These are phyloP conservation scores for Gentiana dahurica DNA, from an alignment of 257 asterid genomes.

Conservation along the genomic window DNA sequence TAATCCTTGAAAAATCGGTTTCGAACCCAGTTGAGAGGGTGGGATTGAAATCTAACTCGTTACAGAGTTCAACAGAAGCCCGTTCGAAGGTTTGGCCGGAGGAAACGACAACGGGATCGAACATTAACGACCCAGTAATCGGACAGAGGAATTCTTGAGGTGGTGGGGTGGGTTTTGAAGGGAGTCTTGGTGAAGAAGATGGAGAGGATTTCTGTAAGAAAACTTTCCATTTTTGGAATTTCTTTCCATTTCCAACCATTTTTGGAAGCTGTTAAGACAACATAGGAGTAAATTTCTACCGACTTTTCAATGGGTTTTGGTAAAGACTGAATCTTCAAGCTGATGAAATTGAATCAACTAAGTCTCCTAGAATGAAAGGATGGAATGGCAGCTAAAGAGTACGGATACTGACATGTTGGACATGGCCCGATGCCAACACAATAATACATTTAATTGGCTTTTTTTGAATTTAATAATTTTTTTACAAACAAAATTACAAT, in stretches of 20 bases:
- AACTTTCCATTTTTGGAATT: slow-evolving; percentile 44
- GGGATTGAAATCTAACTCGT: slow-evolving; percentile 42
- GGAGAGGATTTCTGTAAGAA: slow-evolving; percentile 32
- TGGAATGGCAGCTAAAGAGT: too few relatives aligned
- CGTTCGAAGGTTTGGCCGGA: slow-evolving; percentile 91
- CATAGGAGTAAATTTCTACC: not conserved
- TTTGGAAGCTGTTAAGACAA: not conserved
- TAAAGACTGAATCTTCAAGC: slow-evolving; percentile 1
- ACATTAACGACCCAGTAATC: slow-evolving; percentile 54
- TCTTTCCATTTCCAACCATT: slow-evolving; percentile 61
- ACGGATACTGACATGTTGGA: too few relatives aligned
- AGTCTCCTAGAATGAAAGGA: not conserved
- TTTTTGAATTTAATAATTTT: too few relatives aligned
- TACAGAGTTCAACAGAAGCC: slow-evolving; percentile 41
- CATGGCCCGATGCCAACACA: too few relatives aligned
- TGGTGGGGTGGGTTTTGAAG: slow-evolving; percentile 15
- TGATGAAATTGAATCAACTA: not conserved
- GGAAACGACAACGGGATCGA: slow-evolving; percentile 71
- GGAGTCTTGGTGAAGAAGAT: slow-evolving; percentile 9
- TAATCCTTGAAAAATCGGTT: slow-evolving; percentile 57
- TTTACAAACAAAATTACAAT: too few relatives aligned
- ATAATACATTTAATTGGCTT: too few relatives aligned
- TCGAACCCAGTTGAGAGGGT: slow-evolving; percentile 46
- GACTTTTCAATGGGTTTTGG: not conserved
- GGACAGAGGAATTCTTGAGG: slow-evolving; percentile 76